phyloP scores from a whole-genome alignment of 1,284 basidiomycete genomes.

The Psilocybe mexicana region DNA sequence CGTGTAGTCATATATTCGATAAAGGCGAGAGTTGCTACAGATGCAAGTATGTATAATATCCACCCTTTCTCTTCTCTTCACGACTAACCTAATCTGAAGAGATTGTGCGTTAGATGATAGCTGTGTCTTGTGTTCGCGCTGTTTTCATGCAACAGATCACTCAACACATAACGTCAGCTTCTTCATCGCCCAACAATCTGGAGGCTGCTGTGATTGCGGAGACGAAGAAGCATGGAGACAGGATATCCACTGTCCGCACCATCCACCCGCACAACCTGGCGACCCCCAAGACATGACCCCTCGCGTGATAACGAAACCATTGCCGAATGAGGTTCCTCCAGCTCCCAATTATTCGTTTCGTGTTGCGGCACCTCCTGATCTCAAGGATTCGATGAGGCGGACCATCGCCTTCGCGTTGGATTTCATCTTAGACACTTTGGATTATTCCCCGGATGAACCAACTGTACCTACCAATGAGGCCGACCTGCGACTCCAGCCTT shows the following conservation, averaged over 20 bases:
- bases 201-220: constrained; percentile 92
- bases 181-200: constrained; percentile 87
- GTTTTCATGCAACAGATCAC: constrained; percentile 86
- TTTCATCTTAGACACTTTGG: constrained; percentile 84
- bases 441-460: constrained; percentile 83
- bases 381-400: constrained; percentile 70
- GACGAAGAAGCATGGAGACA: constrained; percentile 84
- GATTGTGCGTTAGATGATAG: constrained; percentile 89
- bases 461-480: constrained; percentile 67
- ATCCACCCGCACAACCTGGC: constrained; percentile 44
- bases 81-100: constrained; percentile 40
- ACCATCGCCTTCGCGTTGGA: constrained; percentile 59
- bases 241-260: constrained; percentile 70
- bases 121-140: constrained; percentile 85
- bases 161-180: constrained; percentile 87
- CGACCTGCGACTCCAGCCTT: constrained; percentile 71
- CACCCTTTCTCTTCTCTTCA: constrained; percentile 1
- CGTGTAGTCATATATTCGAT: constrained; percentile 77
- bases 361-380: constrained; percentile 56
- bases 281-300: constrained; percentile 35
- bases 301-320: constrained; percentile 32
- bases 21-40: constrained; percentile 87
- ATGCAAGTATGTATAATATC: constrained; percentile 73
- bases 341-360: constrained; percentile 61
- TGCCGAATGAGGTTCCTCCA: constrained; percentile 53